phyloP scores from a whole-genome alignment of 345 rosid genomes.

The Xanthoceras sorbifolium region DNA sequence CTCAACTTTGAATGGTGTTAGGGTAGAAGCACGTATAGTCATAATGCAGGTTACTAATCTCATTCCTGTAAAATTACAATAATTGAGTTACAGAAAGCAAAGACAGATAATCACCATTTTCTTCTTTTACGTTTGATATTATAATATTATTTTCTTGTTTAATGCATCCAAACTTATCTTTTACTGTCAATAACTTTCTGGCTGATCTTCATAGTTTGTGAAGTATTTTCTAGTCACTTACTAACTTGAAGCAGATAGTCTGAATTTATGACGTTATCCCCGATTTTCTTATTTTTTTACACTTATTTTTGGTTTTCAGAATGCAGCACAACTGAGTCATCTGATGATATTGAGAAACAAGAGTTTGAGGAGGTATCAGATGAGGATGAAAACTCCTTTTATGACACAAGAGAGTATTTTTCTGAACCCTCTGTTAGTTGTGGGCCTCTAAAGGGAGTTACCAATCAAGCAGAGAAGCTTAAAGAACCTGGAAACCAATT shows the following conservation, averaged over 20 bases:
- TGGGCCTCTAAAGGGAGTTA: constrained; percentile 41
- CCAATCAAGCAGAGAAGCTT: constrained; percentile 28
- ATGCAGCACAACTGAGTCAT: constrained; percentile 96
- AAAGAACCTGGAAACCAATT: constrained; percentile 23
- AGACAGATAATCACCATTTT: neutral
- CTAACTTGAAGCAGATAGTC: neutral
- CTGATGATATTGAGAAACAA: constrained; percentile 92
- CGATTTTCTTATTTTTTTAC: constrained; percentile 18
- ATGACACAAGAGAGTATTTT: constrained; percentile 74
- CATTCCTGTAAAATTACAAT: neutral
- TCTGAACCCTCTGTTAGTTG: constrained; percentile 41
- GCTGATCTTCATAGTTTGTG: neutral
- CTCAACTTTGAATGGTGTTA: neutral
- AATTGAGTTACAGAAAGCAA: neutral
- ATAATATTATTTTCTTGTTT: neutral
- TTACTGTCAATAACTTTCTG: neutral
- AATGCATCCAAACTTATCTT: neutral
- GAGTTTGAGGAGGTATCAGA: constrained; percentile 88
- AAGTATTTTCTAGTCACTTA: neutral
- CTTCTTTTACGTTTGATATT: neutral
- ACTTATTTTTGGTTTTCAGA: constrained; percentile 56
- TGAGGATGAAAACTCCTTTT: constrained; percentile 75
- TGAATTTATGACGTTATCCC: constrained; percentile 1
- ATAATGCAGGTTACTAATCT: neutral
- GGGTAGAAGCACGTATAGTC: neutral